Base-by-base conservation (phyloP, 1,139 yeast genomes). In the Williopsis jadinii region DNA sequence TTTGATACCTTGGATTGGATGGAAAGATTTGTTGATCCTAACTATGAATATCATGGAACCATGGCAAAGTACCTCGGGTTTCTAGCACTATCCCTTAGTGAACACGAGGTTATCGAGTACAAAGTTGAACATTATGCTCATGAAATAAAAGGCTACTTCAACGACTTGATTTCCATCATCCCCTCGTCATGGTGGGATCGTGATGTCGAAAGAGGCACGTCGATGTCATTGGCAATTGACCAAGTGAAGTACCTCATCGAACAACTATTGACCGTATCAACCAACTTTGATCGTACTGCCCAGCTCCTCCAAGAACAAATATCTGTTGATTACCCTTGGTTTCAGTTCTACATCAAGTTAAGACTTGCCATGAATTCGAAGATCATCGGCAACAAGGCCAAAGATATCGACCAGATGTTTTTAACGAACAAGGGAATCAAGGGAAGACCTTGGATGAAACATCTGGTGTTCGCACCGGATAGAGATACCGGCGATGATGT, bases 241-340 rank as follows among this genome's bases (percentile, higher is more conserved):
- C 39, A 32, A 8, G 12, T 52, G 24, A 41, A 43, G 13, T 11
- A 24, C 3, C 34, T 42, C 1, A 24, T 52, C 3, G 37, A 42
- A 41, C 52, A 41, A 2, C 41, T 56, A 9, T 40, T 53, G 9
- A 45, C 43, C 3, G 39, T 36, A 2, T 38, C 62, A 2, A 27
- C 26, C 1, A 44, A 50, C 1, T 68, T 70, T 43, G 80, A 75
- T 46, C 47, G 43, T 2, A 66, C 64, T 48, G 66, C 64, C 32
- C 45, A 51, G 10, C 54, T 56, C 2, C 66, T 84, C 12, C 77
- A 75, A 49, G 60, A 60, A 2, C 66, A 70, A 26, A 70, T 81
- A 39, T 61, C 67, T 2, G 64, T 69, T 37, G 95, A 83, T 52
- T 80, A 74, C 51, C 86, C 95, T 1, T 81, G 92, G 85, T 84